Base-by-base conservation (phyloP, 2,329 filamentous ascomycete genomes). In the Colletotrichum neosansevieriae region DNA sequence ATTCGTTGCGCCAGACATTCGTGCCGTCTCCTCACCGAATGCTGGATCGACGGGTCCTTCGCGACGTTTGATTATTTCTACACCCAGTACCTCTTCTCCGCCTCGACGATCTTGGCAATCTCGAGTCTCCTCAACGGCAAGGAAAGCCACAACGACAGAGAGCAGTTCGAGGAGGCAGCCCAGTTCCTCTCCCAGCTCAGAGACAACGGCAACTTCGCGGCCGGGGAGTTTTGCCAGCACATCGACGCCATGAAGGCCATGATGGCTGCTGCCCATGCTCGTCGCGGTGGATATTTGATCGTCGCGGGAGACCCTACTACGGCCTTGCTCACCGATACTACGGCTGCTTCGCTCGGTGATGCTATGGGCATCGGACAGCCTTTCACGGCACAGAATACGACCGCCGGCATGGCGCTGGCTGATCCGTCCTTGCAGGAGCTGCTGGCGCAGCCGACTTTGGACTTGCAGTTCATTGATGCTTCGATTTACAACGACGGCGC, bases 1-100 rank as follows among this genome's bases (percentile, higher is more conserved):
- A 77, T 83, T 0, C 77, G 79, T 15, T 83, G 81, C 29, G 82
- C 83, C 0, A 77, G 81, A 0, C 80, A 85, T 38, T 84, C 83
- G 0, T 79, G 78, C 50, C 76, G 77, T 0, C 73, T 85, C 0
- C 73, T 85, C 0, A 81, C 78, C 3, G 77, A 82, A 6, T 78
- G 77, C 12, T 85, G 83, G 83, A 79, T 84, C 2, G 78, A 82
- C 36, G 83, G 83, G 0, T 79, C 81, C 0, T 83, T 84, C 61
- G 75, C 79, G 0, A 83, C 79, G 0, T 83, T 85, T 51, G 83
- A 84, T 66, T 84, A 83, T 72, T 81, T 81, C 53, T 78, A 80
- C 72, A 80, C 80, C 0, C 81, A 84, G 53, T 84, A 83, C 45
- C 78, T 85, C 29, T 85, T 85, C 72, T 81, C 83, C 0, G 78